Evolutionary conservation across 257 asterid genomes (phyloP).

Genomic region (Marsdenia floribunda): DNA sequence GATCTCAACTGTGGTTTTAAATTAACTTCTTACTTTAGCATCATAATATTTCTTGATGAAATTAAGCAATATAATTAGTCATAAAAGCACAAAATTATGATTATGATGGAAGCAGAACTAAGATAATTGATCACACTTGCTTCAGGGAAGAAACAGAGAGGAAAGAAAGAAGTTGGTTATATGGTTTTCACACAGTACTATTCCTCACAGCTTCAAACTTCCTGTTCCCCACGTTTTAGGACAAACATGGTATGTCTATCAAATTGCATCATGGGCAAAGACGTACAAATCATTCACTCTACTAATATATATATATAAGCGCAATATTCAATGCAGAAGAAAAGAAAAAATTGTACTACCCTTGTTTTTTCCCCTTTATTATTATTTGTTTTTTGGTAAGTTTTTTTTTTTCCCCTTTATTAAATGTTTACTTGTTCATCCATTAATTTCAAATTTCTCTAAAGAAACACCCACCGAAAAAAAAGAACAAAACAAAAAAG

Average conservation of each 20-base stretch:
- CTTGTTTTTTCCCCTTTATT: too few species aligned
- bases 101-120: neutral
- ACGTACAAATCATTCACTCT: neutral
- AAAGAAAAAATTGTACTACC: neutral
- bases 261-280: neutral
- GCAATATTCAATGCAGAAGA: neutral
- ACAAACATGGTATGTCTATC: conserved; percentile 5
- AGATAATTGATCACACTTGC: neutral
- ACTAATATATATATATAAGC: neutral
- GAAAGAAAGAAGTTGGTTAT: neutral
- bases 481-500: neutral
- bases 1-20: too few species aligned
- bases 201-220: neutral
- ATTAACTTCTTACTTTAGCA: too few species aligned
- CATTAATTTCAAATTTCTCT: neutral
- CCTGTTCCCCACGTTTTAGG: neutral
- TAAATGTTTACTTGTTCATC: too few species aligned
- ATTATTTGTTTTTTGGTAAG: too few species aligned
- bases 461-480: too few species aligned
- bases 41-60: too few species aligned
- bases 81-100: too few species aligned
- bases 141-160: neutral
- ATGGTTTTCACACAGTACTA: neutral
- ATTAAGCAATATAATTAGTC: neutral
- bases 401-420: too few species aligned